A percentile compares a stretch with the other conserved stretches of the same genome.
phyloP scores from a whole-genome alignment of 2,329 filamentous ascomycete species.

The Diaporthe longicolla region DNA sequence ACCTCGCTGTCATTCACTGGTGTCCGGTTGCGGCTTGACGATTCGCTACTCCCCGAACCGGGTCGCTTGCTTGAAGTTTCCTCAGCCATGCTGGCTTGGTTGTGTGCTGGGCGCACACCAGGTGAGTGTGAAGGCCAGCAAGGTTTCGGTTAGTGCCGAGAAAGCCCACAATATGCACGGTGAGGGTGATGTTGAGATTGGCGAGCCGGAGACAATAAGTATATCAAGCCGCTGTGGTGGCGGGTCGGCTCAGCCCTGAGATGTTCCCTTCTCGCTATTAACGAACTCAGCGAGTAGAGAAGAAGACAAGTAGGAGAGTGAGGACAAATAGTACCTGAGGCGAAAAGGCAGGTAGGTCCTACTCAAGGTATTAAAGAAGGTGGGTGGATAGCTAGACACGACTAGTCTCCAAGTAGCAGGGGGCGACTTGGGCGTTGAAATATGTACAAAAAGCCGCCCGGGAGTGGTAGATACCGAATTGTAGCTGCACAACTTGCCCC shows the following conservation, averaged over 20 bases:
- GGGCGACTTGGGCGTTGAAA: constrained; percentile 18
- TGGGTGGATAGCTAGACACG: neutral
- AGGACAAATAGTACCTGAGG: neutral
- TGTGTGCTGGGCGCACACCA: constrained; percentile 21
- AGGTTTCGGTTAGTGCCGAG: neutral
- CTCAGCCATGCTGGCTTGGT: constrained; percentile 38
- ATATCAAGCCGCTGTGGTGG: neutral
- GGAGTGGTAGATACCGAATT: constrained; percentile 7
- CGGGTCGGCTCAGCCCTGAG: neutral
- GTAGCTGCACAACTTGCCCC: constrained; percentile 9
- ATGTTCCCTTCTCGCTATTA: neutral
- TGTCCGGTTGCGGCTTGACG: neutral
- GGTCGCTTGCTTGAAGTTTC: constrained; percentile 15
- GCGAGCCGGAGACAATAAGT: neutral
- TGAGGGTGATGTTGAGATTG: neutral
- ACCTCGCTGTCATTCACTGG: constrained; percentile 18
- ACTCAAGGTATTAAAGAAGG: constrained; percentile 20
- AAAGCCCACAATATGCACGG: neutral
- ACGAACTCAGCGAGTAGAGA: neutral
- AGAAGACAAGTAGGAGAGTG: neutral
- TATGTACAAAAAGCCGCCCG: constrained; percentile 8
- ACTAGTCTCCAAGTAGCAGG: constrained; percentile 15
- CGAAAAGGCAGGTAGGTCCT: constrained; percentile 10
- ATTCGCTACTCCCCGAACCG: neutral
- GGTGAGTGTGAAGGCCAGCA: neutral